phyloP scores from a whole-genome alignment of 2,329 filamentous ascomycete species.

The Ascochyta viciae-villosae region DNA sequence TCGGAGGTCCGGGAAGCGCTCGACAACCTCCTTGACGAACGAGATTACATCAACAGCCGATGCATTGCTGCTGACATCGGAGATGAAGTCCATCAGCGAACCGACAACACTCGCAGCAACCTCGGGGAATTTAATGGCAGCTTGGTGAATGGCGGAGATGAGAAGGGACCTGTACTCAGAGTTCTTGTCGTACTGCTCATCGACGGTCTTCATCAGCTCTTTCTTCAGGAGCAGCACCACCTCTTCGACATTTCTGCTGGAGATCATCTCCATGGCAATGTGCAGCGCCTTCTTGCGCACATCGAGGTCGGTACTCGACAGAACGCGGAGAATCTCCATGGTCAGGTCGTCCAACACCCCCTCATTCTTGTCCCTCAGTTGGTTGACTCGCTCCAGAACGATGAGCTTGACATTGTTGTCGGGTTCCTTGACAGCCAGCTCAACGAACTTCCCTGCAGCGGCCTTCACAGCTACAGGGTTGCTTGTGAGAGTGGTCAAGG shows the following conservation, averaged over 20 bases:
- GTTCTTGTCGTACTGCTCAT: slow-evolving; percentile 95
- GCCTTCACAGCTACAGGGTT: slow-evolving; percentile 98
- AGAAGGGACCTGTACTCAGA: slow-evolving; percentile 74
- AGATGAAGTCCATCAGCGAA: slow-evolving; percentile 98
- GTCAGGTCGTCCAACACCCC: slow-evolving; percentile 91
- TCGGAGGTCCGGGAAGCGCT: slow-evolving; percentile 92
- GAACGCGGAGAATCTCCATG: slow-evolving; percentile 95
- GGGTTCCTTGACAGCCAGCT: slow-evolving; percentile 94
- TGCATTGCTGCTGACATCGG: slow-evolving; percentile 97
- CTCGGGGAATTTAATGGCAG: slow-evolving; percentile 98
- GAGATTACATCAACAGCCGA: slow-evolving; percentile 97
- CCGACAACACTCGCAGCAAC: slow-evolving; percentile 96
- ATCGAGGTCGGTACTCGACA: slow-evolving; percentile 95
- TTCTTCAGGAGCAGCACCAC: slow-evolving; percentile 97
- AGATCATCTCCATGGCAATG: slow-evolving; percentile 96
- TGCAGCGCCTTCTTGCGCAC: slow-evolving; percentile 89
- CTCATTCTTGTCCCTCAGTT: slow-evolving; percentile 84
- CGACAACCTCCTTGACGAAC: slow-evolving; percentile 98
- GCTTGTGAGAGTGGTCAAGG: slow-evolving; percentile 88
- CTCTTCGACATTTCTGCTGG: slow-evolving; percentile 98
- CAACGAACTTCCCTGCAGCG: slow-evolving; percentile 93
- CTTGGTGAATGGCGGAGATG: slow-evolving; percentile 97
- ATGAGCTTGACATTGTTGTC: slow-evolving; percentile 99
- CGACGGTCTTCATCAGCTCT: slow-evolving; percentile 94
- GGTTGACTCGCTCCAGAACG: slow-evolving; percentile 91